Evolutionary conservation across 345 rosid genomes (phyloP), one percentile per base, ranked within the genome.

Genomic region (Ricinus communis): DNA sequence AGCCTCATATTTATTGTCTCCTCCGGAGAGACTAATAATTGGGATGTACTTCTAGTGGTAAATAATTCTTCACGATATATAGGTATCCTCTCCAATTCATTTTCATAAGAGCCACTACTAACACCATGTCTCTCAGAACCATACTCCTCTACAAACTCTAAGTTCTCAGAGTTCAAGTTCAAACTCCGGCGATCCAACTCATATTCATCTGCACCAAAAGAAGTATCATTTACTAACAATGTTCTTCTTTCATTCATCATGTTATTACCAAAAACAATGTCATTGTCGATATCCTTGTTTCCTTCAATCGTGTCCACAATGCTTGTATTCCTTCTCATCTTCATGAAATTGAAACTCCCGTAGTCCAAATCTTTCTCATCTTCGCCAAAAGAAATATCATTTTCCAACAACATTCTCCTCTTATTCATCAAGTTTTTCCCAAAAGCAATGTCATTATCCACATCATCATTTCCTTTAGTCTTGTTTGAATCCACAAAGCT

Each of bases 51-150:
- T 55, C 59, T 66, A 38, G 49, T 53, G 25, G 62, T 46, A 22
- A 56, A 77, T 53, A 75, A 16, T 40, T 61, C 77, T 4, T 73
- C 64, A 38, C 59, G 70, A 19, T 25, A 63, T 4, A 53, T 9
- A 8, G 56, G 66, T 7, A 51, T 4, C 40, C 78, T 53, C 52
- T 12, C 47, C 22, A 71, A 25, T 27, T 38, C 43, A 64, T 67
- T 74, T 45, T 24, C 70, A 53, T 21, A 36, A 28, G 40, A 19
- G 46, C 60, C 51, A 21, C 24, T 6, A 36, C 22, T 15, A 49
- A 56, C 70, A 56, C 24, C 54, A 64, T 68, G 64, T 45, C 70
- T 46, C 70, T 30, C 31, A 28, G 63, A 63, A 75, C 58, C 55
- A 52, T 19, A 18, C 11, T 61, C 67, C 24, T 53, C 74, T 58